Evolutionary conservation across 179 eudicot species (phyloP), one percentile per base, ranked within the genome.

Genomic region (Patellifolia procumbens): DNA sequence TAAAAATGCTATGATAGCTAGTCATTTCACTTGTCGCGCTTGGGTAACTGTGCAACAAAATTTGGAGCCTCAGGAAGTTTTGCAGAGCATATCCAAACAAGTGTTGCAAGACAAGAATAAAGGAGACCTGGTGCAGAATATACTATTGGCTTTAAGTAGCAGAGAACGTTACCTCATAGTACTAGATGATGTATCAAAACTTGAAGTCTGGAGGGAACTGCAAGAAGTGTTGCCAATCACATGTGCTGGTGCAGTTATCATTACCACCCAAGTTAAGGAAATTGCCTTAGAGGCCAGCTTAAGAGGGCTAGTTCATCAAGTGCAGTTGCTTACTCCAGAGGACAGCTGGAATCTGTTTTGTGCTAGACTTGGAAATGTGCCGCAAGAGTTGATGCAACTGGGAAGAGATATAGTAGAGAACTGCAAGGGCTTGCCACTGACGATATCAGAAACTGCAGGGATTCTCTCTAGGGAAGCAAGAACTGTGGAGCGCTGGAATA

Each of bases 321-420:
- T 70, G 2, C 45, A 16, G 45, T 32, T 49, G 34, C 61, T 70
- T 32, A 70, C 74, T 48, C 26, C 39, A 16, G 61, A 70, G 12
- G 43, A 70, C 15, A 70, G 61, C 39, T 70, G 74, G 74, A 15
- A 53, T 5, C 62, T 70, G 19, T 70, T 70, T 52, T 49, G 74
- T 29, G 34, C 62, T 32, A 68, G 39, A 15, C 22, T 70, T 32
- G 37, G 26, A 70, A 45, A 29, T 20, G 43, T 70, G 13, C 61
- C 60, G 17, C 22, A 28, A 17, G 74, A 70, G 22, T 53, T 70
- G 62, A 43, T 70, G 58, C 43, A 29, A 34, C 24, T 70, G 22
- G 74, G 61, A 16, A 49, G 58, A 32, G 61, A 70, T 26, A 70
- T 70, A 24, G 61, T 34, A 15, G 62, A 53, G 32, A 49, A 22